A percentile compares a stretch with the other conserved stretches of the same genome.
phyloP scores from a whole-genome alignment of 2,329 filamentous ascomycete species.

The Beauveria pseudobassiana region DNA sequence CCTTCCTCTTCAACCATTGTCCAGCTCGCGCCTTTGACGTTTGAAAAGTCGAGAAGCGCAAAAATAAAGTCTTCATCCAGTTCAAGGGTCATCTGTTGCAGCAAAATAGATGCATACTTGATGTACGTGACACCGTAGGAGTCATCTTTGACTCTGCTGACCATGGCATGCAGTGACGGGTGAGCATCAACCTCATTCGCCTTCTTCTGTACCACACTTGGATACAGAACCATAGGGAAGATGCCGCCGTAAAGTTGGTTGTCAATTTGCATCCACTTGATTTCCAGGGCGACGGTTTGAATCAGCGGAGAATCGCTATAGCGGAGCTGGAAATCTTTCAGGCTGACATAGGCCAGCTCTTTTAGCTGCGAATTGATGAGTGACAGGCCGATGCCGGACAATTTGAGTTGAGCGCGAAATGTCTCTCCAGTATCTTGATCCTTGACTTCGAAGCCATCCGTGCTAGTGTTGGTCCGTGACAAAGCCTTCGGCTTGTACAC shows the following conservation, averaged over 20 bases:
- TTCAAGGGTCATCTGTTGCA: slow-evolving; percentile 97
- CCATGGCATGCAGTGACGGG: slow-evolving; percentile 84
- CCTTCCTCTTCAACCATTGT: slow-evolving; percentile 60
- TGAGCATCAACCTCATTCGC: slow-evolving; percentile 94
- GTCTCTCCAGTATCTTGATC: slow-evolving; percentile 80
- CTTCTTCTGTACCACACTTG: slow-evolving; percentile 94
- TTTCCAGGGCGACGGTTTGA: slow-evolving; percentile 80
- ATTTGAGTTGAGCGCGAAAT: slow-evolving; percentile 79
- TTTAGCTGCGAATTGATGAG: slow-evolving; percentile 87
- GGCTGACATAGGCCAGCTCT: slow-evolving; percentile 88
- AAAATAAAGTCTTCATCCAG: slow-evolving; percentile 98
- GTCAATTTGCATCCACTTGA: slow-evolving; percentile 99
- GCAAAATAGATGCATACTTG: slow-evolving; percentile 88
- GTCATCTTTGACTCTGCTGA: slow-evolving; percentile 94
- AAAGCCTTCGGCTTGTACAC: slow-evolving; percentile 62
- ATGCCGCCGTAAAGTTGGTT: slow-evolving; percentile 98
- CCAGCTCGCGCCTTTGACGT: slow-evolving; percentile 86
- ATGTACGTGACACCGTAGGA: slow-evolving; percentile 97
- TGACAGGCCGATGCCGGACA: slow-evolving; percentile 88
- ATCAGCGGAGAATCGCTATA: slow-evolving; percentile 91
- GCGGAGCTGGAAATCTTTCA: slow-evolving; percentile 82
- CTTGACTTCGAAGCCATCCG: slow-evolving; percentile 79
- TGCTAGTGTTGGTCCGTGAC: slow-evolving; percentile 39
- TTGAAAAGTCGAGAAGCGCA: slow-evolving; percentile 87
- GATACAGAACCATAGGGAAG: slow-evolving; percentile 95